Evolutionary conservation across 169 alveolate species (phyloP).

Genomic region (Eimeria praecox): DNA sequence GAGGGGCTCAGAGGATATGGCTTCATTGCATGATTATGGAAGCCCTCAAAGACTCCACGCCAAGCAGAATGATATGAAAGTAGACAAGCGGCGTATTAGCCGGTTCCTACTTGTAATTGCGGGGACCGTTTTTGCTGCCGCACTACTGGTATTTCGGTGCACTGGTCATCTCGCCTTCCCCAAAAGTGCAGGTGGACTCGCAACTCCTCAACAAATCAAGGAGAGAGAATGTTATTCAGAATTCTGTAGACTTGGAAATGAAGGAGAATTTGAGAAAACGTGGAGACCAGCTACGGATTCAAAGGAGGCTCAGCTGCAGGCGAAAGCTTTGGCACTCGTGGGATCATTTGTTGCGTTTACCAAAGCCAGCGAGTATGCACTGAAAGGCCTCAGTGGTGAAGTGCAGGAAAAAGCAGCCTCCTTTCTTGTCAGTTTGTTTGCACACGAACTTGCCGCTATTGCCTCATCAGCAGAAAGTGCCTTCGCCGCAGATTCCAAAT

Average conservation of each 20-base stretch:
- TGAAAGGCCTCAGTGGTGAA: neutral
- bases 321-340: neutral
- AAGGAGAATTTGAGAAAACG: too few species aligned
- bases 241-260: too few species aligned
- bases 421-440: neutral
- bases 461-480: neutral
- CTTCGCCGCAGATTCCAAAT: neutral
- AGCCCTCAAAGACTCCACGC: neutral
- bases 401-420: neutral
- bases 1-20: too few species aligned
- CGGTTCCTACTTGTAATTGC: neutral
- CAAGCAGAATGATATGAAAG: neutral
- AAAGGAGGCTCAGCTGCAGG: too few species aligned
- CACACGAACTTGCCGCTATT: neutral
- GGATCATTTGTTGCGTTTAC: neutral
- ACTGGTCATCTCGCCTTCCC: neutral
- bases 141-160: neutral
- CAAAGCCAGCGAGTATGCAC: neutral
- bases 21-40: too few species aligned
- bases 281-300: too few species aligned
- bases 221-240: too few species aligned
- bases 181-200: neutral
- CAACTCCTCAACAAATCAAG: neutral
- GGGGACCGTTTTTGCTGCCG: neutral
- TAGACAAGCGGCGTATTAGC: neutral